Percentiles rank a stretch among this genome's conserved stretches.
Evolutionary conservation across 352 stramenopile genomes (phyloP).

Genomic region (Blastocystis hominis): DNA sequence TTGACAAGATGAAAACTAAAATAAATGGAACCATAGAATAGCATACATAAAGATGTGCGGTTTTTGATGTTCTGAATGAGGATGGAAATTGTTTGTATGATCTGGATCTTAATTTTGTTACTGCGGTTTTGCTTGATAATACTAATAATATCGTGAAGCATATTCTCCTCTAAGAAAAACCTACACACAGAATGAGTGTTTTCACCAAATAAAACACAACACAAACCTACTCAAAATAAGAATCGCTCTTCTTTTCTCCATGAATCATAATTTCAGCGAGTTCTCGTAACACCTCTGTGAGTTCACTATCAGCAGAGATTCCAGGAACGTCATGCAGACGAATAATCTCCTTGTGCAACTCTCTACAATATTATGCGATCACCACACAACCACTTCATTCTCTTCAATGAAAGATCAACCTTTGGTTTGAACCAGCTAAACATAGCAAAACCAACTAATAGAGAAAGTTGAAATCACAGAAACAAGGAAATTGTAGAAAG

Average conservation of each 20-base stretch:
- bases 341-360: constrained; percentile 14
- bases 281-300: background rate
- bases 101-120: constrained; percentile 44
- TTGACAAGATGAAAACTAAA: constrained; percentile 27
- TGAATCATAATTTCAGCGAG: constrained; percentile 26
- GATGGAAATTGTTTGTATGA: constrained; percentile 49
- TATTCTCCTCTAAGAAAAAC: constrained; percentile 22
- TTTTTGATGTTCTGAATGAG: constrained; percentile 50
- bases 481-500: too few species aligned
- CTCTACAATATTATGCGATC: background rate
- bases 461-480: too few species aligned
- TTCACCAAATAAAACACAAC: background rate
- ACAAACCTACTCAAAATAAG: background rate
- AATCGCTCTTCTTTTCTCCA: constrained; percentile 8
- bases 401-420: background rate
- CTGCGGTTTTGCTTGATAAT: constrained; percentile 21
- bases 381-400: background rate
- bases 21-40: background rate
- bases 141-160: constrained; percentile 16
- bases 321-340: background rate
- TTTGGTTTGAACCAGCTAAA: constrained; percentile 38
- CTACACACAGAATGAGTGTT: background rate
- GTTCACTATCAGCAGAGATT: background rate
- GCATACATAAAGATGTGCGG: background rate
- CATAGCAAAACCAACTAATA: too few species aligned